These are phyloP conservation scores for Exobasidium rhododendri DNA, from an alignment of 1,284 basidiomycete species.

Conservation along the genomic window DNA sequence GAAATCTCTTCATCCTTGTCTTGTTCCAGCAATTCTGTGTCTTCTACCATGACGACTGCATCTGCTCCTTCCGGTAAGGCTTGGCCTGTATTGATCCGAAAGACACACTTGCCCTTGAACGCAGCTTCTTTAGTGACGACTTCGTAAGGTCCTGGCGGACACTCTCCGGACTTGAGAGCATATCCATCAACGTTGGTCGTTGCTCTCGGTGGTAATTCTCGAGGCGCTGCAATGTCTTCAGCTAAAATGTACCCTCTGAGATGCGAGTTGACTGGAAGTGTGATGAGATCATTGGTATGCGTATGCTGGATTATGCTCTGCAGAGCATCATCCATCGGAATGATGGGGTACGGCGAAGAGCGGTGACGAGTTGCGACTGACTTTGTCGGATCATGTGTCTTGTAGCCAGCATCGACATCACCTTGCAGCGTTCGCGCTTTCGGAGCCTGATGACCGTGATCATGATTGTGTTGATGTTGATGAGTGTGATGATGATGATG, in stretches of 20 bases:
- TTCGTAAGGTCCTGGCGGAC: conserved; percentile 64
- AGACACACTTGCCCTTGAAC: conserved; percentile 26
- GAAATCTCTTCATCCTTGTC: conserved; percentile 65
- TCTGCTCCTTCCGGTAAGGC: conserved; percentile 71
- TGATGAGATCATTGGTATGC: conserved; percentile 47
- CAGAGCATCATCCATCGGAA: conserved; percentile 68
- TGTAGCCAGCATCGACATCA: conserved; percentile 34
- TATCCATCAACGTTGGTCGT: conserved; percentile 87
- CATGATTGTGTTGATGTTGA: conserved; percentile 57
- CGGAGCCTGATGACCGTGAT: conserved; percentile 57
- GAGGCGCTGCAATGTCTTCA: conserved; percentile 67
- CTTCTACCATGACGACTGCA: conserved; percentile 85
- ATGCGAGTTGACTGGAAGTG: conserved; percentile 50
- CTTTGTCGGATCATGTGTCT: conserved; percentile 68
- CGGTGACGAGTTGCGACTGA: conserved; percentile 26
- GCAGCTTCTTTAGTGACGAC: conserved; percentile 63
- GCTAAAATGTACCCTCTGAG: conserved; percentile 71
- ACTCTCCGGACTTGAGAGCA: conserved; percentile 60
- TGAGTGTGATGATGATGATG: conserved; percentile 16
- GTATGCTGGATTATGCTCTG: conserved; percentile 62
- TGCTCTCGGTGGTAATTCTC: conserved; percentile 57
- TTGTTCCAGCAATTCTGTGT: conserved; percentile 67
- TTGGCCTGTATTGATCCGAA: conserved; percentile 55
- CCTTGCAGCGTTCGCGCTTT: conserved; percentile 24
- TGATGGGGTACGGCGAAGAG: conserved; percentile 70